Conservation (phyloP, 345 rosid species). For the Eucalyptus regnans region DNA sequence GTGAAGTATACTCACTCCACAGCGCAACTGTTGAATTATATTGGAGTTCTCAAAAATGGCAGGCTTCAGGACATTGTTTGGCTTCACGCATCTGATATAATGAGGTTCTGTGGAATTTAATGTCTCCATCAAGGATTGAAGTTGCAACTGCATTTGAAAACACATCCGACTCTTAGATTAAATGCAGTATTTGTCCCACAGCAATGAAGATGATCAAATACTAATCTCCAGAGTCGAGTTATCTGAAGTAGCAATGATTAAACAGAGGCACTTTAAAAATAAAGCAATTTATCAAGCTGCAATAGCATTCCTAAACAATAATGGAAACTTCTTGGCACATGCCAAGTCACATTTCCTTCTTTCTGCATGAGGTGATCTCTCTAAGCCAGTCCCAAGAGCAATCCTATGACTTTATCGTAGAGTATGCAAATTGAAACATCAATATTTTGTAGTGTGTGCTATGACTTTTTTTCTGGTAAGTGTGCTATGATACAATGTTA, state of each 20-base stretch:
- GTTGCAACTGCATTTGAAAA: slow-evolving; percentile 61
- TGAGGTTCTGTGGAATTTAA: slow-evolving; percentile 95
- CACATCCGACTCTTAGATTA: neutral
- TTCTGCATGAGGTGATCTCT: neutral
- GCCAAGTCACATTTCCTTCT: neutral
- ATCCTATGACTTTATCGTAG: neutral
- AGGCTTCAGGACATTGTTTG: slow-evolving; percentile 95
- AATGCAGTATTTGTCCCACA: neutral
- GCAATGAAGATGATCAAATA: neutral
- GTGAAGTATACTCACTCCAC: slow-evolving; percentile 75
- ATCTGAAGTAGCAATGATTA: neutral
- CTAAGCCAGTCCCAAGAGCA: neutral
- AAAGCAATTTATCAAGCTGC: neutral
- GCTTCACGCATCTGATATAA: slow-evolving; percentile 99
- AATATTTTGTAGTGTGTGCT: neutral
- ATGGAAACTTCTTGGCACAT: neutral
- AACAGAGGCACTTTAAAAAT: neutral
- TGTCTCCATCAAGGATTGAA: slow-evolving; percentile 98
- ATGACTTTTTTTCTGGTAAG: neutral
- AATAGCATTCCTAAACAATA: neutral
- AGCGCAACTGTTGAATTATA: slow-evolving; percentile 92
- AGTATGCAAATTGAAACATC: neutral
- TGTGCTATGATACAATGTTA: neutral
- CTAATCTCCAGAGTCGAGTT: neutral
- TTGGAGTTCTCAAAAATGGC: slow-evolving; percentile 87